These are phyloP conservation scores for Hypoxylon sp. DNA, from an alignment of 2,329 filamentous ascomycete genomes.

Conservation along the genomic window DNA sequence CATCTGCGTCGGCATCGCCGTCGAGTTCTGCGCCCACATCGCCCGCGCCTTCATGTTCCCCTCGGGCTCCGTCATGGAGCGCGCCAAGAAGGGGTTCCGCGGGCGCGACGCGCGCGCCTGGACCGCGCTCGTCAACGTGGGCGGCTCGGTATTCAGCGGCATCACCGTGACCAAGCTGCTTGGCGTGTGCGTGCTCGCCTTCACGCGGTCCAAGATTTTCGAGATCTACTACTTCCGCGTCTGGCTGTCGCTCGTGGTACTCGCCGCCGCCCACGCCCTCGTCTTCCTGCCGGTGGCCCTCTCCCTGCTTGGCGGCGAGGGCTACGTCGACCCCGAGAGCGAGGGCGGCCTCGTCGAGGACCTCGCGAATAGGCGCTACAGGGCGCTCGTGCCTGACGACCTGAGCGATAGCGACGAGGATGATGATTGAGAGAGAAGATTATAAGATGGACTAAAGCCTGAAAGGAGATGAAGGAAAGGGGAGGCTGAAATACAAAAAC, in stretches of 20 bases:
- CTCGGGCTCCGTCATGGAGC: constrained; percentile 82
- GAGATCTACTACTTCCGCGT: constrained; percentile 99
- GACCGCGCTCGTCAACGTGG: constrained; percentile 94
- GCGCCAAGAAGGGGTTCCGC: constrained; percentile 80
- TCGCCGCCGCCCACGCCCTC: constrained; percentile 88
- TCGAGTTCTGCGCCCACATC: constrained; percentile 98
- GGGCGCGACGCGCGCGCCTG: constrained; percentile 88
- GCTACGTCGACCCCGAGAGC: constrained; percentile 87
- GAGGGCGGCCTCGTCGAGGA: constrained; percentile 93
- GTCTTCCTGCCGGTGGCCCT: constrained; percentile 92
- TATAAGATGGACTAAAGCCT: neutral
- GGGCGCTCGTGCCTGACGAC: constrained; percentile 81
- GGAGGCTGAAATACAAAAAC: neutral
- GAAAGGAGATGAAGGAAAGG: neutral
- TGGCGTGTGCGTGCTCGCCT: constrained; percentile 91
- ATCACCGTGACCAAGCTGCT: constrained; percentile 97
- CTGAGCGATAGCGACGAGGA: constrained; percentile 79
- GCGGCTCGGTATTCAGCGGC: constrained; percentile 92
- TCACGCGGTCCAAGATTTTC: constrained; percentile 97
- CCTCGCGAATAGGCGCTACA: constrained; percentile 80
- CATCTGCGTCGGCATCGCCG: constrained; percentile 95
- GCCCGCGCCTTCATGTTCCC: constrained; percentile 97
- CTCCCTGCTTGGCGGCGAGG: constrained; percentile 85
- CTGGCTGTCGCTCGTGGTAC: constrained; percentile 90
- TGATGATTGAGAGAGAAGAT: constrained; percentile 50